A percentile compares a stretch with the other conserved stretches of the same genome.
These are phyloP conservation scores for Neocallimastix lanati DNA, from an alignment of 192 early-diverging fungal species.

Conservation along the genomic window DNA sequence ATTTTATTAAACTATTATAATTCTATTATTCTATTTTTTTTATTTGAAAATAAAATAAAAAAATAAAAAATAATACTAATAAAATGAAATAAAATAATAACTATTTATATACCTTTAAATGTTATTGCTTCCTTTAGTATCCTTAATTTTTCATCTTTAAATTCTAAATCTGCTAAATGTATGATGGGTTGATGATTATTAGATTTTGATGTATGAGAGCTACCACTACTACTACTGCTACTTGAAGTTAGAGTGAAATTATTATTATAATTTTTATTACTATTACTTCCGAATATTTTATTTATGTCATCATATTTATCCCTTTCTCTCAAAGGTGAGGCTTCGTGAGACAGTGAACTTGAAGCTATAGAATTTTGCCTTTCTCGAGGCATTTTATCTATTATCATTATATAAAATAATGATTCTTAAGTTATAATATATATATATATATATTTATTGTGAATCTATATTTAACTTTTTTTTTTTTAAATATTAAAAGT, in stretches of 20 bases:
- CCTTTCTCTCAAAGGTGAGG: not conserved
- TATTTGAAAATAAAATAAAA: no score
- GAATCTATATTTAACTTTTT: no score
- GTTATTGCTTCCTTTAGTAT: not conserved
- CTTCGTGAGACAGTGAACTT: not conserved
- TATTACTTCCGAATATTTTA: not conserved
- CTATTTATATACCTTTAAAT: not conserved
- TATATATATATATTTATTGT: no score
- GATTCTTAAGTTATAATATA: no score
- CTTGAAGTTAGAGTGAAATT: not conserved
- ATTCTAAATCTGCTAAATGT: not conserved
- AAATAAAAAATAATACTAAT: no score
- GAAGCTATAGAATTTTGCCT: not conserved
- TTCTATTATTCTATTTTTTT: no score
- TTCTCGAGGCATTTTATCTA: not conserved
- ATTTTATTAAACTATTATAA: no score
- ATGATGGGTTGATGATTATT: not conserved
- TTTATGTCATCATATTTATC: not conserved
- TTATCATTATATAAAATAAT: no score
- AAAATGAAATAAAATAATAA: no score
- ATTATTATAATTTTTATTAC: not conserved
- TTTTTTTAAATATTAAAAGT: no score
- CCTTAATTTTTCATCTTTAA: not conserved
- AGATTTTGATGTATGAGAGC: not conserved
- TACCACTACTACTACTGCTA: not conserved